Evolutionary conservation across 768 basidiomycete genomes (phyloP).

Genomic region (Podaxis sp.): DNA sequence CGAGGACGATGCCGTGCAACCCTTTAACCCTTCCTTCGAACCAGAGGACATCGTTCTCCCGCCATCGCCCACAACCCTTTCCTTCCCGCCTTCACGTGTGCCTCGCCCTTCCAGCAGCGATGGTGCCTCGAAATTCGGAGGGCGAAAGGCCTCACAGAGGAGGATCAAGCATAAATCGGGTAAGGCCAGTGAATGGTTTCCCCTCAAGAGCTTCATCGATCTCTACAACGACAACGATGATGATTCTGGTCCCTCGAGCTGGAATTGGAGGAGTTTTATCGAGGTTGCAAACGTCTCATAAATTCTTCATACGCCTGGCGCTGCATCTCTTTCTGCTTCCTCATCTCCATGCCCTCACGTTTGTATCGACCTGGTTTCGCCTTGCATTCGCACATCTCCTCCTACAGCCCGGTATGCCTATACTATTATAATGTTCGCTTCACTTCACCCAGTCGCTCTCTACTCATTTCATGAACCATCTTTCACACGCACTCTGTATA

Average conservation of each 20-base stretch:
- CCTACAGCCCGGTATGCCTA: background rate
- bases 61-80: constrained; percentile 11
- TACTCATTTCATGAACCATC: background rate
- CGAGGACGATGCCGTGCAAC: constrained; percentile 22
- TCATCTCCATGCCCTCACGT: background rate
- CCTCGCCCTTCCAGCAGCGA: constrained; percentile 15
- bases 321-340: background rate
- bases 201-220: constrained; percentile 65
- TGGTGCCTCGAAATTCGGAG: background rate
- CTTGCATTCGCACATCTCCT: background rate
- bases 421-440: constrained; percentile 9
- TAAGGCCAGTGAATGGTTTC: constrained; percentile 47
- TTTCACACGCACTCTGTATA: constrained; percentile 3
- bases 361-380: background rate
- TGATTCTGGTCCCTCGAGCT: constrained; percentile 26
- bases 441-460: background rate
- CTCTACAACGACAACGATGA: constrained; percentile 44
- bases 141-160: constrained; percentile 9
- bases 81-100: constrained; percentile 17
- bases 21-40: constrained; percentile 24
- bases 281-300: constrained; percentile 45
- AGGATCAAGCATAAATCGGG: constrained; percentile 17
- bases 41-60: constrained; percentile 39
- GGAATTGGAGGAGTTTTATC: constrained; percentile 65
- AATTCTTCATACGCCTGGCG: background rate